A percentile compares a stretch with the other conserved stretches of the same genome.
These are phyloP conservation scores for Pseudonitzschia delicatissima DNA, from an alignment of 108 stramenopile genomes.

Conservation along the genomic window DNA sequence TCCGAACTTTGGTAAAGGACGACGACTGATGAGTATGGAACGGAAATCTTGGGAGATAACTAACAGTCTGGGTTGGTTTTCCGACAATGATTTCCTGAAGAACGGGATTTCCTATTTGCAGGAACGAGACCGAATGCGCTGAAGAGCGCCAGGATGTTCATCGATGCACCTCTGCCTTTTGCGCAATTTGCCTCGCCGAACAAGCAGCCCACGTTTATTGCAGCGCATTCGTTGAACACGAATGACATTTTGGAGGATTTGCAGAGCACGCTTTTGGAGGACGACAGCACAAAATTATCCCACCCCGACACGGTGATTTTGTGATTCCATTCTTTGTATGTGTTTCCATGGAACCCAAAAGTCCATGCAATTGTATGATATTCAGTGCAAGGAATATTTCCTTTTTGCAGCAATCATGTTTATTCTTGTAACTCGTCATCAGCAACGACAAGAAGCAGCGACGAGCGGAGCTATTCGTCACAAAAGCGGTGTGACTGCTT, in stretches of 20 bases:
- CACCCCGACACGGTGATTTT: neutral
- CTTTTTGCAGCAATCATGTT: neutral
- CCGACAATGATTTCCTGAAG: neutral
- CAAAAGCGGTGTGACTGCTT: no score
- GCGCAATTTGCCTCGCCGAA: constrained; percentile 7
- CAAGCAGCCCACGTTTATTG: constrained; percentile 16
- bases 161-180: constrained; percentile 19
- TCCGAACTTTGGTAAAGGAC: constrained; percentile 1
- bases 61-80: constrained; percentile 7
- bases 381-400: neutral
- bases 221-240: neutral
- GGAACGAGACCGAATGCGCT: neutral
- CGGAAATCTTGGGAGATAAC: neutral
- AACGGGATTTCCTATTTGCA: neutral
- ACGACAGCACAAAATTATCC: neutral
- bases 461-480: no score
- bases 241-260: neutral
- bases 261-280: neutral
- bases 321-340: neutral
- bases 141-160: constrained; percentile 14
- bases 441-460: neutral
- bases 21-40: neutral
- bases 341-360: no score
- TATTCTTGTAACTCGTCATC: neutral
- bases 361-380: neutral